These are phyloP conservation scores for Canariomyces notabilis DNA, from an alignment of 2,329 filamentous ascomycete species.

Conservation along the genomic window DNA sequence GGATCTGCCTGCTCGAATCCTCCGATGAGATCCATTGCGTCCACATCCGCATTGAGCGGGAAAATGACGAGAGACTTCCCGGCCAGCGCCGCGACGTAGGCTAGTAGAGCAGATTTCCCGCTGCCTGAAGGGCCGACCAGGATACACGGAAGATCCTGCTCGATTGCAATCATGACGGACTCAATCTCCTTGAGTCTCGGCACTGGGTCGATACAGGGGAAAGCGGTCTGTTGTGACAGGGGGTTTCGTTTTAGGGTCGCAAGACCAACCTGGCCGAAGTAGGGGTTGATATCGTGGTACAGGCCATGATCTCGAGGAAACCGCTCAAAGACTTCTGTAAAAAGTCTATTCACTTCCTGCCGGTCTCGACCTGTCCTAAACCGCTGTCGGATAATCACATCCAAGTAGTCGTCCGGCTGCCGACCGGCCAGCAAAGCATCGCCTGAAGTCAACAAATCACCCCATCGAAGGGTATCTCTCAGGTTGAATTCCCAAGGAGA, in stretches of 20 bases:
- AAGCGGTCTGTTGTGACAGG: constrained; percentile 45
- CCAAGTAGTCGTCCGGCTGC: constrained; percentile 66
- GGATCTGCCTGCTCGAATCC: constrained; percentile 94
- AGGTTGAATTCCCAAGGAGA: constrained; percentile 96
- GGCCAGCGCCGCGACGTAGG: constrained; percentile 71
- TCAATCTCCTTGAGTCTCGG: constrained; percentile 69
- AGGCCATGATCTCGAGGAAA: constrained; percentile 56
- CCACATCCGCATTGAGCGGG: constrained; percentile 88
- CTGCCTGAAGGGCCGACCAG: constrained; percentile 79
- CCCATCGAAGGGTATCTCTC: constrained; percentile 83
- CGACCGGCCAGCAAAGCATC: constrained; percentile 58
- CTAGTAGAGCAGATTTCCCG: constrained; percentile 78
- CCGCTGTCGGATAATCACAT: constrained; percentile 78
- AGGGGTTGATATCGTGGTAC: constrained; percentile 63
- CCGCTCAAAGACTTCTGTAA: constrained; percentile 56
- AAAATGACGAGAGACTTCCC: constrained; percentile 77
- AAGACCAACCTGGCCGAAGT: constrained; percentile 72
- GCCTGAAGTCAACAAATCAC: constrained; percentile 62
- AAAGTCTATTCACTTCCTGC: constrained; percentile 59
- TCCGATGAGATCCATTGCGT: constrained; percentile 94
- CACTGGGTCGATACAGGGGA: constrained; percentile 47
- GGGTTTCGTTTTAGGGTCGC: constrained; percentile 61
- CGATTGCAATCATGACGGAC: constrained; percentile 79
- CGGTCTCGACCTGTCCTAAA: constrained; percentile 73
- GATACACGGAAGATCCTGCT: constrained; percentile 83